phyloP scores from a whole-genome alignment of 1,139 yeast genomes.

The Blastobotrys ciferrii region DNA sequence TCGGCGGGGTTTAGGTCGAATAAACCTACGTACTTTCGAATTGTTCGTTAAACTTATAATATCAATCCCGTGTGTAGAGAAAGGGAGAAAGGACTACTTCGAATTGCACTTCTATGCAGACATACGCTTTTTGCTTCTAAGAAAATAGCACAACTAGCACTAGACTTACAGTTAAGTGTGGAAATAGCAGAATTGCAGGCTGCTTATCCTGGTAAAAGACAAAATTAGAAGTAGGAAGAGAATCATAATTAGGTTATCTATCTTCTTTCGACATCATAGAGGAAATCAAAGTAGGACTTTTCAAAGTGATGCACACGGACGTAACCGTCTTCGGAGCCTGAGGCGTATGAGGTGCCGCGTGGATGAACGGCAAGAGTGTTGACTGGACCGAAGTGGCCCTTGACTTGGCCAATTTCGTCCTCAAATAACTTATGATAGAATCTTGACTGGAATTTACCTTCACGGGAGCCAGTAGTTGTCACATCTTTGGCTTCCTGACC shows the following conservation, averaged over 20 bases:
- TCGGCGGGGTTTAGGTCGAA: too few species aligned
- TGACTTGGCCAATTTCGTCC: constrained; percentile 95
- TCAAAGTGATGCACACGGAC: constrained; percentile 93
- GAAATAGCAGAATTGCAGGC: too few species aligned
- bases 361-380: constrained; percentile 94
- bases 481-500: constrained; percentile 99
- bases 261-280: constrained; percentile 79
- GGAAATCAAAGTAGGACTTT: constrained; percentile 86
- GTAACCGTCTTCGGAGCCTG: constrained; percentile 98
- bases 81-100: too few species aligned
- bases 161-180: too few species aligned
- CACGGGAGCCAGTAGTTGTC: constrained; percentile 89
- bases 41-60: too few species aligned
- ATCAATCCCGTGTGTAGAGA: too few species aligned
- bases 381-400: constrained; percentile 98
- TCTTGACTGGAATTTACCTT: constrained; percentile 96
- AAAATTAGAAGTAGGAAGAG: background rate
- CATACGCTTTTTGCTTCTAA: too few species aligned
- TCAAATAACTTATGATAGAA: constrained; percentile 92
- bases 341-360: constrained; percentile 85
- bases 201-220: too few species aligned
- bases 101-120: too few species aligned
- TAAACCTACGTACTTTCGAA: too few species aligned
- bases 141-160: too few species aligned
- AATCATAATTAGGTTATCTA: constrained; percentile 3